Evolutionary conservation across 495 filamentous ascomycete genomes (phyloP).

Genomic region (Bryoglossum gracile): DNA sequence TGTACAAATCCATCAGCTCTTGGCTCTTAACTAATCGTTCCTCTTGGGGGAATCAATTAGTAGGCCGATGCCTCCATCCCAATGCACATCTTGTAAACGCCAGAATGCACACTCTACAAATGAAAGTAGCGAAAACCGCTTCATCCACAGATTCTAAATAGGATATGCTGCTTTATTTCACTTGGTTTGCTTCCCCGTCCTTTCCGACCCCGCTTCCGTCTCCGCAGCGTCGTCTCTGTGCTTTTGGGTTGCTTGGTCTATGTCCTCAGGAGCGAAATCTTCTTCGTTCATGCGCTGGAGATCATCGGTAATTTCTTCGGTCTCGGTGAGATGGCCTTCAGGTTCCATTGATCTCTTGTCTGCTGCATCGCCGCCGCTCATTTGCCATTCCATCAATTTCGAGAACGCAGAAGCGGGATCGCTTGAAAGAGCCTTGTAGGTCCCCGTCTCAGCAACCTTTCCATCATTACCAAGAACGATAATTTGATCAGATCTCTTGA

Average conservation of each 20-base stretch:
- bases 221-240: conserved; percentile 1
- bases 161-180: neutral
- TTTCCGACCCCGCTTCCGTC: conserved; percentile 12
- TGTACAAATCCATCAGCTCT: neutral
- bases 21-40: neutral
- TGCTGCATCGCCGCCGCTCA: conserved; percentile 67
- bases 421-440: conserved; percentile 66
- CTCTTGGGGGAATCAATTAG: neutral
- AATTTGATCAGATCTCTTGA: conserved; percentile 88
- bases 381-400: conserved; percentile 98
- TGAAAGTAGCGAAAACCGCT: neutral
- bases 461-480: conserved; percentile 82
- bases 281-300: conserved; percentile 11
- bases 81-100: conserved; percentile 1
- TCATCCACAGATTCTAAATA: neutral
- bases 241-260: conserved; percentile 1
- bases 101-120: neutral
- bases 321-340: conserved; percentile 23
- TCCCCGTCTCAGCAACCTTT: conserved; percentile 81
- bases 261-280: conserved; percentile 3
- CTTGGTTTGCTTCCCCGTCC: conserved; percentile 7
- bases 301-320: conserved; percentile 18
- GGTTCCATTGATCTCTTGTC: conserved; percentile 17
- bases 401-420: conserved; percentile 76
- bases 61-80: conserved; percentile 6